Conservation (phyloP, 345 rosid species). For the Viola odorata region DNA sequence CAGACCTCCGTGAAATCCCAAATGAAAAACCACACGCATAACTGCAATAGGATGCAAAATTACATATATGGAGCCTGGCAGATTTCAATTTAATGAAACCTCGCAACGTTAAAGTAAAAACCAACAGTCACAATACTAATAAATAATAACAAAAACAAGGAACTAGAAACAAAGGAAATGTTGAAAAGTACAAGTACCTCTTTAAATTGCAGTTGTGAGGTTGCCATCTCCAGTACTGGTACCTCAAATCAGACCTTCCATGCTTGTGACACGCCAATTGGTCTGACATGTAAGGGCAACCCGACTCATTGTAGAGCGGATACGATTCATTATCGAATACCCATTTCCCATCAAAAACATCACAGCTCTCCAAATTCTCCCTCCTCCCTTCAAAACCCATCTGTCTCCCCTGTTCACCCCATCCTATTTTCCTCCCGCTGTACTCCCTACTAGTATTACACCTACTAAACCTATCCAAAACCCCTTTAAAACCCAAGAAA, state of each 20-base stretch:
- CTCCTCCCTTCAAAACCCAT: slow-evolving; percentile 22
- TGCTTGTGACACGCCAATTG: slow-evolving; percentile 94
- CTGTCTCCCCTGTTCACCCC: slow-evolving; percentile 31
- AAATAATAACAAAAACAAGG: too few species aligned
- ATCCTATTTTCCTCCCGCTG: slow-evolving; percentile 56
- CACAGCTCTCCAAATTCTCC: slow-evolving; percentile 46
- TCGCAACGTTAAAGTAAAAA: too few species aligned
- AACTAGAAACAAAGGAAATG: not conserved
- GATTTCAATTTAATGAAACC: too few species aligned
- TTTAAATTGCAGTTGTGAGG: slow-evolving; percentile 82
- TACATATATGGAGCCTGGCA: too few species aligned
- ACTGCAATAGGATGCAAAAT: too few species aligned
- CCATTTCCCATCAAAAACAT: slow-evolving; percentile 87
- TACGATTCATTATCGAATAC: slow-evolving; percentile 63
- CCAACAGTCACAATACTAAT: too few species aligned
- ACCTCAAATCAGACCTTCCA: slow-evolving; percentile 76
- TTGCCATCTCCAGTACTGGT: slow-evolving; percentile 95
- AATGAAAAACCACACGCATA: too few species aligned
- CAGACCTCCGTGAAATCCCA: too few species aligned
- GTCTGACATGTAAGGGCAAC: slow-evolving; percentile 96
- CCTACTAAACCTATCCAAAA: slow-evolving; percentile 70
- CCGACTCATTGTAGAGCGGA: slow-evolving; percentile 76
- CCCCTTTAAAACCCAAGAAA: slow-evolving; percentile 31
- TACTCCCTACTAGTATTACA: slow-evolving; percentile 71
- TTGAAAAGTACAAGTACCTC: slow-evolving; percentile 31